A percentile compares a stretch with the other conserved stretches of the same genome.
Conservation (phyloP, 768 basidiomycete species). For the Hydnomerulius pinastri region DNA sequence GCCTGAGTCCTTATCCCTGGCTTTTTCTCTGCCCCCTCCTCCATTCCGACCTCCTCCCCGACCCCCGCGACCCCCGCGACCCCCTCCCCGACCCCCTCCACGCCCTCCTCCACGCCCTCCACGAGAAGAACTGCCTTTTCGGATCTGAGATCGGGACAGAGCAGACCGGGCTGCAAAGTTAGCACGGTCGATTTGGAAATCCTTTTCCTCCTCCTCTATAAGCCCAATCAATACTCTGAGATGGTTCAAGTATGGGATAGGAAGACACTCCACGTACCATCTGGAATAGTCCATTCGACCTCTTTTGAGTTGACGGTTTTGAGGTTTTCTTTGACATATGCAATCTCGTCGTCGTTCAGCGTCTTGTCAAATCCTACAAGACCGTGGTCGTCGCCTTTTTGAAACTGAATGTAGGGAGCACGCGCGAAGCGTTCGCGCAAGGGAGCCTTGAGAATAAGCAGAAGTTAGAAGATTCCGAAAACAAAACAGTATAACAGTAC, state of each 20-base stretch:
- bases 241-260: background rate
- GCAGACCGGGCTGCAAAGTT: conserved; percentile 60
- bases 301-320: conserved; percentile 65
- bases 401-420: conserved; percentile 49
- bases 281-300: conserved; percentile 64
- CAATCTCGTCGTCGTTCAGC: conserved; percentile 71
- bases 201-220: conserved; percentile 70
- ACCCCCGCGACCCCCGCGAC: conserved; percentile 34
- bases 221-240: background rate
- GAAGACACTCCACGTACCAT: conserved; percentile 40
- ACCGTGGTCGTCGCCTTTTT: conserved; percentile 46
- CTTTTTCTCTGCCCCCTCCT: conserved; percentile 20
- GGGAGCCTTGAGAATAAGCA: conserved; percentile 35
- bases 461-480: too few relatives aligned
- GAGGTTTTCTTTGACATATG: conserved; percentile 65
- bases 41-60: conserved; percentile 34
- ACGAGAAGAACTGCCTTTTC: conserved; percentile 38
- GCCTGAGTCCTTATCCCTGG: conserved; percentile 14
- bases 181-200: conserved; percentile 75
- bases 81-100: conserved; percentile 42
- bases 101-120: conserved; percentile 49
- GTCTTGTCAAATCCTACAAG: conserved; percentile 61
- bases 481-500: conserved; percentile 15
- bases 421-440: conserved; percentile 49
- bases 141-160: conserved; percentile 40